Evolutionary conservation across 2,329 filamentous ascomycete genomes (phyloP).

Genomic region (Colletotrichum trifolii): DNA sequence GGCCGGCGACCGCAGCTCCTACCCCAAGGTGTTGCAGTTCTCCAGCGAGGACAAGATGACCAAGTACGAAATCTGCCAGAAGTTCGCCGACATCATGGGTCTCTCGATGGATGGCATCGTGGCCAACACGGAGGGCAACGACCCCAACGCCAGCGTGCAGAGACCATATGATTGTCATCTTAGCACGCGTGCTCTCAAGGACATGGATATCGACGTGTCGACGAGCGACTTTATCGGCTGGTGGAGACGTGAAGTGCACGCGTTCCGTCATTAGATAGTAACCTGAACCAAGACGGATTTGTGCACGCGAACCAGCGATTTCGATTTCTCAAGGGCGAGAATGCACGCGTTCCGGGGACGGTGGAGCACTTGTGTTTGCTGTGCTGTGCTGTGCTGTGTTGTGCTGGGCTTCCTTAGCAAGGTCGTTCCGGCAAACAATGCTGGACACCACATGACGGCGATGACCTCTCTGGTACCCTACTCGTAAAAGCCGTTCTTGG

Average conservation of each 20-base stretch:
- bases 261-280: slow-evolving; percentile 61
- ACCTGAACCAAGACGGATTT: slow-evolving; percentile 36
- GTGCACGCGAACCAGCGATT: not conserved
- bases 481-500: not conserved
- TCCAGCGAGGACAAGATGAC: slow-evolving; percentile 87
- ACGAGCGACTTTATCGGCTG: slow-evolving; percentile 82
- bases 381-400: too few species aligned
- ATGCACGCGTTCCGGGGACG: too few species aligned
- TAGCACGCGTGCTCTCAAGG: slow-evolving; percentile 77
- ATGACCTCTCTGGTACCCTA: not conserved
- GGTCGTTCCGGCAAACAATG: too few species aligned
- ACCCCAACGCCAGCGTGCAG: slow-evolving; percentile 76
- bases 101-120: slow-evolving; percentile 75
- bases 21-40: slow-evolving; percentile 84
- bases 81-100: slow-evolving; percentile 83
- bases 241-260: slow-evolving; percentile 77
- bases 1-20: slow-evolving; percentile 55
- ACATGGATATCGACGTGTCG: slow-evolving; percentile 78
- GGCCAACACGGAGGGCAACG: slow-evolving; percentile 77
- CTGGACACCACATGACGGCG: not conserved
- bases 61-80: slow-evolving; percentile 88
- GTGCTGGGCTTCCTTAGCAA: too few species aligned
- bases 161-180: slow-evolving; percentile 91
- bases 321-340: not conserved
- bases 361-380: too few species aligned